Evolutionary conservation across 257 asterid genomes (phyloP).

Genomic region (Rubia yunnanensis): DNA sequence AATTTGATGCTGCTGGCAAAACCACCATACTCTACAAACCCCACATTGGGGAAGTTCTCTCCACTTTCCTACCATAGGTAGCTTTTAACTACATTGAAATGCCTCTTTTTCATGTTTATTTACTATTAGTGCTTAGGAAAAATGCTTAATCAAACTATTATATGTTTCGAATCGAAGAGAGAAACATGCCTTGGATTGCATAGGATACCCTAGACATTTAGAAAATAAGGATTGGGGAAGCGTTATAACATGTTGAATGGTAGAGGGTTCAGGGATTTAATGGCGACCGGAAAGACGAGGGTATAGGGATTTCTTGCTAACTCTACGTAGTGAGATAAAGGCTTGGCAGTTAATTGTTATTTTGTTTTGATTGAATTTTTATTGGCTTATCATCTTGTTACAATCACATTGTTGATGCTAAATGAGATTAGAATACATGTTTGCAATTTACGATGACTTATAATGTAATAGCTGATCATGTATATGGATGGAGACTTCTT

Average conservation of each 20-base stretch:
- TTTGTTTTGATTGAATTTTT: background rate
- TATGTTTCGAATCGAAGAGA: background rate
- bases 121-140: too few species aligned
- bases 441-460: background rate
- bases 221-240: background rate
- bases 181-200: background rate
- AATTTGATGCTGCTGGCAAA: slow-evolving; percentile 99
- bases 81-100: slow-evolving; percentile 7
- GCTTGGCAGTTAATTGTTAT: background rate
- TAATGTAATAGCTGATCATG: background rate
- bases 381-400: background rate
- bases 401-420: background rate
- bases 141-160: background rate
- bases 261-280: background rate
- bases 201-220: background rate
- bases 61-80: slow-evolving; percentile 98
- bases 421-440: background rate
- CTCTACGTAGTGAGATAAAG: background rate
- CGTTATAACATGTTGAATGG: too few species aligned
- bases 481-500: background rate
- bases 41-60: slow-evolving; percentile 95
- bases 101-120: background rate
- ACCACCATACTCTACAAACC: slow-evolving; percentile 93
- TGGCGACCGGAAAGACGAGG: background rate
- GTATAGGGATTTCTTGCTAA: too few species aligned